Conservation (phyloP, 352 stramenopile species). For the Albugo candida region DNA sequence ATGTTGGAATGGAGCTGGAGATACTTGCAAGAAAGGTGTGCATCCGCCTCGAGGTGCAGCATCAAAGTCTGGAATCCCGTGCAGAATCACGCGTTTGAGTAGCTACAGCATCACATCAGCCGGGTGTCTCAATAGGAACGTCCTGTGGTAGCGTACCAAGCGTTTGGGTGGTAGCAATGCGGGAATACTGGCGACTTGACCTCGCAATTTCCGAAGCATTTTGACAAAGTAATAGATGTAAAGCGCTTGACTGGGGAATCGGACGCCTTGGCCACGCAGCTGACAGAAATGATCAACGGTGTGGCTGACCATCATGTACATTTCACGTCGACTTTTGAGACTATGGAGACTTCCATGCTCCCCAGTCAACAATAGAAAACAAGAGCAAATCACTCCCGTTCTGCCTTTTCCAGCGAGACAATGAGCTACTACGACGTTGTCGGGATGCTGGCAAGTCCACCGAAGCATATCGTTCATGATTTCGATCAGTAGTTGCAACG, state of each 20-base stretch:
- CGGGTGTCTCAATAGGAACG: too few species aligned
- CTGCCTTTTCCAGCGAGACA: slow-evolving; percentile 62
- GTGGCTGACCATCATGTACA: slow-evolving; percentile 37
- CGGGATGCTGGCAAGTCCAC: slow-evolving; percentile 33
- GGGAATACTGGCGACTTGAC: slow-evolving; percentile 34
- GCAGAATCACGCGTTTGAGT: slow-evolving; percentile 10
- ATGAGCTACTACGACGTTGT: slow-evolving; percentile 66
- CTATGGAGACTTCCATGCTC: slow-evolving; percentile 57
- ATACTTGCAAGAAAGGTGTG: slow-evolving; percentile 40
- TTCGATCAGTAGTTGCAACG: slow-evolving; percentile 53
- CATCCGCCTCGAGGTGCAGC: slow-evolving; percentile 28
- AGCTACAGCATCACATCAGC: background rate
- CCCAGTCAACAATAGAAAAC: slow-evolving; percentile 52
- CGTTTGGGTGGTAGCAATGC: slow-evolving; percentile 28
- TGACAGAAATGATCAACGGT: slow-evolving; percentile 65
- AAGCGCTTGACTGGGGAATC: slow-evolving; percentile 60
- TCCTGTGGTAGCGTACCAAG: slow-evolving; percentile 11
- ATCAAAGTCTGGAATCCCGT: slow-evolving; percentile 64
- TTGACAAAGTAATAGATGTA: slow-evolving; percentile 82
- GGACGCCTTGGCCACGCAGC: slow-evolving; percentile 52
- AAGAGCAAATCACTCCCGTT: slow-evolving; percentile 67
- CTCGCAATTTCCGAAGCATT: slow-evolving; percentile 25
- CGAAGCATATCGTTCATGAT: slow-evolving; percentile 75
- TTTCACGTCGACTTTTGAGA: slow-evolving; percentile 33
- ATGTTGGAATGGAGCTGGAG: slow-evolving; percentile 39